Conservation (phyloP, 768 basidiomycete species). For the Tricholoma terreum region DNA sequence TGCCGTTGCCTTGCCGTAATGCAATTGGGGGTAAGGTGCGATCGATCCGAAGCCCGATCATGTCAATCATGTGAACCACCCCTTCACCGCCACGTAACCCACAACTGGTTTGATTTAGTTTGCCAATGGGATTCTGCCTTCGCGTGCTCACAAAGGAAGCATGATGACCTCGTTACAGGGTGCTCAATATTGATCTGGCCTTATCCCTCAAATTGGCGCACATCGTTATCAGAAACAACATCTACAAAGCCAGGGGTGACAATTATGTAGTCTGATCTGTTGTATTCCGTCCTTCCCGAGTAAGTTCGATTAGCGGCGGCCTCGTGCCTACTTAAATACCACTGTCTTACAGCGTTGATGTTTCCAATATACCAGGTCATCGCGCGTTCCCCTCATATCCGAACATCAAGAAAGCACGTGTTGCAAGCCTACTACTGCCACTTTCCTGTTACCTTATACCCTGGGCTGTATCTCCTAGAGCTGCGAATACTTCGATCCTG, state of each 20-base stretch:
- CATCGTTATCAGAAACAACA: conserved; percentile 22
- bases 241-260: conserved; percentile 28
- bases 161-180: conserved; percentile 24
- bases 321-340: conserved; percentile 45
- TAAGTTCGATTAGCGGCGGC: conserved; percentile 35
- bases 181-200: conserved; percentile 13
- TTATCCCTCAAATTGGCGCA: conserved; percentile 19
- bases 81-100: conserved; percentile 6
- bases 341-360: conserved; percentile 24
- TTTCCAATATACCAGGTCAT: conserved; percentile 33
- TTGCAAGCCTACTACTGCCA: conserved; percentile 10
- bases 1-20: conserved; percentile 6
- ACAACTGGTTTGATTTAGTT: conserved; percentile 28
- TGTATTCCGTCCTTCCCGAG: conserved; percentile 24
- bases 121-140: conserved; percentile 5
- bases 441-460: conserved; percentile 10
- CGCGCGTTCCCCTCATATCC: conserved; percentile 26
- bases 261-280: conserved; percentile 33
- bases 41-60: conserved; percentile 32
- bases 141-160: conserved; percentile 5
- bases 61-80: conserved; percentile 19
- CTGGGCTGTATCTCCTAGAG: not conserved
- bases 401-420: conserved; percentile 13
- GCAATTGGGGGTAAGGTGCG: conserved; percentile 24
- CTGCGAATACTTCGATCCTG: conserved; percentile 7